phyloP scores from a whole-genome alignment of 345 rosid species.

The Litchi chinensis region DNA sequence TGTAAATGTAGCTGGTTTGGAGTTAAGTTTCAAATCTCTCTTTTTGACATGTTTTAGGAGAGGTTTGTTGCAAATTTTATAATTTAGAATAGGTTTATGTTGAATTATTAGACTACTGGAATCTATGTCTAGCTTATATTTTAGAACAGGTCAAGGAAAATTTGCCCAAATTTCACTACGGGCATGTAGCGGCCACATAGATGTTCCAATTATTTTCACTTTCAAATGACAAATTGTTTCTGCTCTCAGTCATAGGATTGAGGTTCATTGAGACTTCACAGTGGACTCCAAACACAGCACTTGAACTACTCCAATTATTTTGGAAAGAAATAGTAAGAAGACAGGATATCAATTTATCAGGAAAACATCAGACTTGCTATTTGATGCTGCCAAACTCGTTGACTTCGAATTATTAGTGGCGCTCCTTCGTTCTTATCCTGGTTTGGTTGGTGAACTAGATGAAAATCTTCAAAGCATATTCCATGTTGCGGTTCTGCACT shows the following conservation, averaged over 20 bases:
- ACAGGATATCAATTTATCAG: background rate
- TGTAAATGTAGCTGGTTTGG: background rate
- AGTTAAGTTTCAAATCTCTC: background rate
- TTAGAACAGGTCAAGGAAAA: no score
- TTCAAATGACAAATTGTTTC: no score
- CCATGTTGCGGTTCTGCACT: background rate
- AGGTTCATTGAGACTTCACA: background rate
- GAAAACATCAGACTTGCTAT: background rate
- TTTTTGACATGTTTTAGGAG: no score
- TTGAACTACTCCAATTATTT: background rate
- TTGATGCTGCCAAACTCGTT: background rate
- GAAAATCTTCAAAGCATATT: background rate
- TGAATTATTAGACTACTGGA: background rate
- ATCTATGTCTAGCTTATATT: background rate
- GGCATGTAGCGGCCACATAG: no score
- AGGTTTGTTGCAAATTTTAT: background rate
- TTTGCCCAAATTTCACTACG: no score
- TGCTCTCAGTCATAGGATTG: background rate
- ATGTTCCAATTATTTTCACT: no score
- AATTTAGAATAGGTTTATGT: background rate
- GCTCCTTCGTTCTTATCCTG: background rate
- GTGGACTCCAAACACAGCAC: background rate
- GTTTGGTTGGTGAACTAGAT: background rate
- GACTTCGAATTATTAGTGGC: background rate
- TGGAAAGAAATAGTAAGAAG: background rate